Evolutionary conservation across 495 filamentous ascomycete genomes (phyloP).

Genomic region (Tirmania nivea): DNA sequence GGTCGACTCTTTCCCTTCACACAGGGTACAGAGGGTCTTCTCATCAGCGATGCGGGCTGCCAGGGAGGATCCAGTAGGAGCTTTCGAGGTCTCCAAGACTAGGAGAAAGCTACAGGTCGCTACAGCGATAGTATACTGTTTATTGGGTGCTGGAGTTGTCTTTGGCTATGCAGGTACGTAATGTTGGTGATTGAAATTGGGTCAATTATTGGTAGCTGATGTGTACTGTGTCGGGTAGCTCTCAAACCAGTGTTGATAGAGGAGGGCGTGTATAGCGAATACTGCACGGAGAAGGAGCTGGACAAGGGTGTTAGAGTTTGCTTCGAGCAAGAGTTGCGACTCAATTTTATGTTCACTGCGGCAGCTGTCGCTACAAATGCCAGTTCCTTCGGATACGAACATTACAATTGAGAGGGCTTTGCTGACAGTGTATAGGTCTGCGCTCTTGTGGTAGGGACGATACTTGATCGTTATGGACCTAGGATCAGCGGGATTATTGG

Average conservation of each 20-base stretch:
- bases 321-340: conserved; percentile 52
- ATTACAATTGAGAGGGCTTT: no score
- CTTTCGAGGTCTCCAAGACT: conserved; percentile 44
- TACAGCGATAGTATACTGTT: conserved; percentile 54
- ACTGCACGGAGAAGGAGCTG: conserved; percentile 38
- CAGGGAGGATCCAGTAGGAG: conserved; percentile 9
- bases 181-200: background rate
- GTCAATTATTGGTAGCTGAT: background rate
- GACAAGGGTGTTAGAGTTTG: conserved; percentile 41
- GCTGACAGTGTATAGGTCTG: conserved; percentile 8
- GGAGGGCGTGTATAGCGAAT: conserved; percentile 49
- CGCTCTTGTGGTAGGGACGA: conserved; percentile 64
- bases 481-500: conserved; percentile 55
- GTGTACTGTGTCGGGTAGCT: conserved; percentile 21
- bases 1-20: background rate
- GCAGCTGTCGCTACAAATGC: conserved; percentile 65
- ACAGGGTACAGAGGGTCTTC: background rate
- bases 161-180: conserved; percentile 45
- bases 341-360: conserved; percentile 86
- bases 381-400: background rate
- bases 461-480: conserved; percentile 67
- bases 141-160: conserved; percentile 57
- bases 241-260: conserved; percentile 59
- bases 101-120: conserved; percentile 44
- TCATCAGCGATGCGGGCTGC: background rate